Evolutionary conservation across 116 monocot genomes (phyloP), one percentile per base, ranked within the genome.

Genomic region (Trichopus zeylanicus): DNA sequence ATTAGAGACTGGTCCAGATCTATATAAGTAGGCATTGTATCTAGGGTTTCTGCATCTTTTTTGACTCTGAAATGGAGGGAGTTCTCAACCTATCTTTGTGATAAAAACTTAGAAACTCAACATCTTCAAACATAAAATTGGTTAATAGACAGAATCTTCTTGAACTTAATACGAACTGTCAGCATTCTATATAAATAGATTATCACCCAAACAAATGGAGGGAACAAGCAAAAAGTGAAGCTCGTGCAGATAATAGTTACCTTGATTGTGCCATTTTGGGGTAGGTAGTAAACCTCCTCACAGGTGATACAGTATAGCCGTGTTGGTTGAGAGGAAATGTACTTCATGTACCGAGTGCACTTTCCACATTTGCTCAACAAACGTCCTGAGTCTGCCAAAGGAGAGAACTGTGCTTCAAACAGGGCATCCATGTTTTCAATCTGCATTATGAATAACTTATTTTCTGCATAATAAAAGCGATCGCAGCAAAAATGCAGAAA

Each of bases 351-450:
- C 21, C 86, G 73, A 5, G 68, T 83, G 57, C 94, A 95, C 78
- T 95, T 89, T 31, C 90, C 94, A 66, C 94, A 95, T 69, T 89
- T 95, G 73, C 94, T 94, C 24, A 94, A 74, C 20, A 86, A 54
- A 66, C 86, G 83, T 5, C 94, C 94, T 27, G 90, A 81, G 58
- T 89, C 83, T 58, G 89, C 86, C 35, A 95, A 67, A 67, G 86
- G 78, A 54, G 94, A 95, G 71, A 95, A 95, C 32, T 95, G 89
- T 65, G 94, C 89, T 75, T 94, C 89, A 67, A 94, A 94, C 31
- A 95, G 52, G 12, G 83, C 70, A 83, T 94, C 89, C 94, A 94
- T 94, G 26, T 86, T 81, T 65, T 89, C 89, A 68, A 94, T 94
- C 94, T 94, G 82, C 47, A 56, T 29, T 15, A 48, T 22, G 48